A percentile compares a stretch with the other conserved stretches of the same genome.
Evolutionary conservation across 2,329 filamentous ascomycete genomes (phyloP).

Genomic region (Colletotrichum limetticola): DNA sequence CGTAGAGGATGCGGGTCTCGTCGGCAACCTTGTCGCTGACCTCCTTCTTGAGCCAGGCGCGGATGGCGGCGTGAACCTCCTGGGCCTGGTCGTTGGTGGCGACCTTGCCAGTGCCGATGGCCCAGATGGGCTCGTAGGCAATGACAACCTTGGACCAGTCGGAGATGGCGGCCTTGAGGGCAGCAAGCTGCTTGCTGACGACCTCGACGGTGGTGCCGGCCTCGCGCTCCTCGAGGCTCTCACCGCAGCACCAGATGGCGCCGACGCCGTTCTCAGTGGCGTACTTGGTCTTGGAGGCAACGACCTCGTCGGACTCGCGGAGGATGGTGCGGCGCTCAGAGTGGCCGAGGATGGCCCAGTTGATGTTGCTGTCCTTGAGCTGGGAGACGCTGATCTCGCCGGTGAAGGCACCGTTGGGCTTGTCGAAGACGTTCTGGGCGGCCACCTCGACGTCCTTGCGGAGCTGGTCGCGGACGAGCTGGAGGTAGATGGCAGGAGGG

Average conservation of each 20-base stretch:
- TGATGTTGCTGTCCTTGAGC: constrained; percentile 87
- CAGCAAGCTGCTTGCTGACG: constrained; percentile 85
- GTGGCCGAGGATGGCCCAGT: constrained; percentile 94
- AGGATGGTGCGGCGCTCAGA: constrained; percentile 93
- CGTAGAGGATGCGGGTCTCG: constrained; percentile 93
- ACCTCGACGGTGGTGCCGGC: constrained; percentile 85
- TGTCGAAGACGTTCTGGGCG: constrained; percentile 97
- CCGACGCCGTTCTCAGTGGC: constrained; percentile 86
- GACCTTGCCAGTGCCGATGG: constrained; percentile 92
- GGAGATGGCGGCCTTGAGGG: constrained; percentile 78
- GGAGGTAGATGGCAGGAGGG: constrained; percentile 90
- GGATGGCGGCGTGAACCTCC: constrained; percentile 93
- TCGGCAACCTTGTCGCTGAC: constrained; percentile 81
- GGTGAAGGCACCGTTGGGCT: constrained; percentile 96
- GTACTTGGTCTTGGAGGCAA: constrained; percentile 94
- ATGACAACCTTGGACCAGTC: constrained; percentile 97
- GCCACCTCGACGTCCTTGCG: constrained; percentile 84
- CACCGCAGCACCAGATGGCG: constrained; percentile 97
- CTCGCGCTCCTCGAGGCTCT: constrained; percentile 94
- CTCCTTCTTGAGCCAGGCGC: constrained; percentile 85
- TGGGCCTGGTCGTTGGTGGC: constrained; percentile 90
- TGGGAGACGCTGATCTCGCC: constrained; percentile 95
- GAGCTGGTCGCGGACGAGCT: constrained; percentile 83
- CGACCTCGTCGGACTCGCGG: constrained; percentile 84
- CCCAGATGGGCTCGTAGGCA: constrained; percentile 99